Base-by-base conservation (phyloP, 495 filamentous ascomycete genomes). In the Aspergillus saccharolyticus region DNA sequence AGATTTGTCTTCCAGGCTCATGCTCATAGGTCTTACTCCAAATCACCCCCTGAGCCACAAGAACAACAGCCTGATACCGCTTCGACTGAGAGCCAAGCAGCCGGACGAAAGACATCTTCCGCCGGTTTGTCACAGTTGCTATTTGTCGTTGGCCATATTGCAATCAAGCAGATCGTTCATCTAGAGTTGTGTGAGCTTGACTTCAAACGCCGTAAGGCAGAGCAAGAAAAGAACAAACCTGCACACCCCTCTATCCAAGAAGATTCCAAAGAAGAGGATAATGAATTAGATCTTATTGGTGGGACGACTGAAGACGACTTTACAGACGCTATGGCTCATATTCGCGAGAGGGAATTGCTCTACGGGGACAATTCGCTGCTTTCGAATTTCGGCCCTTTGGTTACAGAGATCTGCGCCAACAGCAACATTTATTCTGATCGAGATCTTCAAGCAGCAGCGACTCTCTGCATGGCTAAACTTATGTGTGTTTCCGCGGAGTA, bases 121-220 rank as follows among this genome's bases (percentile, higher is more conserved):
- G 80, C 89, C 28, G 87, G 83, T 1, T 78, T 99, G 0, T 94
- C 93, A 0, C 95, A 97, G 60, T 80, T 99, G 2, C 80, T 99
- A 5, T 99, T 96, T 71, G 85, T 96, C 52, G 93, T 98, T 52
- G 94, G 93, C 5, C 93, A 98, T 66, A 89, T 97, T 56, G 92
- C 93, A 25, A 90, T 98, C 73, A 98, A 98, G 70, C 94, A 99
- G 64, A 99, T 97, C 57, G 94, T 99, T n/a, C 95, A 99, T 70
- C 80, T 99, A n/a, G 94, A 99, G 61, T 80, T 97, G 2, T 92
- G 90, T 71, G 94, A 99, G 66, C 82, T 92, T 42, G 94, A 99
- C 70, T 99, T 99, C 74, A 99, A 99, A 74, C 84, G 92, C 22
- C 81, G 91, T 54, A 99, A 97, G 74, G 89, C 88, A 15, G 94